Percentiles rank a stretch among this genome's conserved stretches.
These are phyloP conservation scores for Hypsizygus marmoreus DNA, from an alignment of 768 basidiomycete genomes.

Conservation along the genomic window DNA sequence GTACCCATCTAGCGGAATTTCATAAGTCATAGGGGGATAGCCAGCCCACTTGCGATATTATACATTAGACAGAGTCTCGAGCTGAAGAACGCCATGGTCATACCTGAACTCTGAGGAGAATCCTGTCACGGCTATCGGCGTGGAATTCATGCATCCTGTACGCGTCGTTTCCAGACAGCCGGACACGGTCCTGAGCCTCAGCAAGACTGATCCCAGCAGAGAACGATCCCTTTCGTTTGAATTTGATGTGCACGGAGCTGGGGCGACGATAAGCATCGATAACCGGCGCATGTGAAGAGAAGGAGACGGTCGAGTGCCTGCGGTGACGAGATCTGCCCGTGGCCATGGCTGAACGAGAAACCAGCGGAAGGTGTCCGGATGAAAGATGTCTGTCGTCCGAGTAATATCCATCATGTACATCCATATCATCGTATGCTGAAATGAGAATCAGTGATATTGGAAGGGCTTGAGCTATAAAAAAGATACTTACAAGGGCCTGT, in stretches of 20 bases:
- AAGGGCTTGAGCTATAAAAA: neutral
- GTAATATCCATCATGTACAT: constrained; percentile 53
- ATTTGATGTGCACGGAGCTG: constrained; percentile 60
- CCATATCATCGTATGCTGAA: constrained; percentile 58
- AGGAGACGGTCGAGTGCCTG: constrained; percentile 55
- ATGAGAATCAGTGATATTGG: neutral
- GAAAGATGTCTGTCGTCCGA: constrained; percentile 43
- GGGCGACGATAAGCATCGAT: constrained; percentile 50
- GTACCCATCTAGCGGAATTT: constrained; percentile 71
- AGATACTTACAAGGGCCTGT: constrained; percentile 40
- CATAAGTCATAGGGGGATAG: constrained; percentile 69
- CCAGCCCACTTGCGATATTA: constrained; percentile 61
- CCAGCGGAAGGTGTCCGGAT: constrained; percentile 35
- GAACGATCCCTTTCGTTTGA: constrained; percentile 73
- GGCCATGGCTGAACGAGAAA: constrained; percentile 26
- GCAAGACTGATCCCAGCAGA: constrained; percentile 64
- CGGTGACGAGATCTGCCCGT: constrained; percentile 42
- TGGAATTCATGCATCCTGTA: constrained; percentile 67
- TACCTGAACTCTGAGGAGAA: constrained; percentile 65
- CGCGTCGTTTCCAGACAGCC: constrained; percentile 62
- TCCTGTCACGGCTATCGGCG: constrained; percentile 59
- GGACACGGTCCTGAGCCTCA: constrained; percentile 66
- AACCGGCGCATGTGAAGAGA: constrained; percentile 35
- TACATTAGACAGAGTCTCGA: neutral
- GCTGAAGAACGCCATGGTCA: constrained; percentile 19